Evolutionary conservation across 1,139 yeast species (phyloP), one percentile per base, ranked within the genome.

Genomic region (Nadsonia starkeyi-henricii): DNA sequence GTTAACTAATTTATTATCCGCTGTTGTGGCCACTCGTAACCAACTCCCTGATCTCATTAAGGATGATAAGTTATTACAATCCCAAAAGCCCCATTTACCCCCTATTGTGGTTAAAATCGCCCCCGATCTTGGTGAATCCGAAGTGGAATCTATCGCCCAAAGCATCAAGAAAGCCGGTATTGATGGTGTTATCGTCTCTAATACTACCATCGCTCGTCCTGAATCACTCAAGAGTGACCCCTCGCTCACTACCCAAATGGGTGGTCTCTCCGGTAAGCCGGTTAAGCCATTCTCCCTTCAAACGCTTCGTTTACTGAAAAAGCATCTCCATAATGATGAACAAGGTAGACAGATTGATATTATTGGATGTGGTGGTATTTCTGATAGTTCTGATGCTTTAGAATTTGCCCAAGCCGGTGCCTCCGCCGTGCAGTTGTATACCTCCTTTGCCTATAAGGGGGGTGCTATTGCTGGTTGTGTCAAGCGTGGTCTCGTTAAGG

Each of bases 401-500:
- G 97, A 89, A 57, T 91, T 82, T 65, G 96, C 93, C 37, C 78
- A 76, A 59, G 96, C 96, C 1, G 98, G 98, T 52, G 97, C 98
- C 15, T 75, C 84, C 36, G 85, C 81, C 60, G 79, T 89, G 45
- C 85, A 89, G 64, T 66, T 86, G 48, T 88, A 88, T 67, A 89
- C 97, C 12, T 79, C 95, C 2, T 85, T 85, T 66, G 96, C 95
- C 1, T 89, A 86, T 69, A 79, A 78, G 60, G 98, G 98, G 1
- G 96, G 96, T 0, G 95, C 95, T 1, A 70, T 85, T 48, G 85
- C 93, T 7, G 77, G 80, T 46, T 78, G 79, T 59, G 75, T 91
- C 56, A 80, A 88, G 59, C 81, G 80, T 57, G 95, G 85, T 59
- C 73, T 89, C 55, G 74, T 78, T 8, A 68, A 62, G 2, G 86